Base-by-base conservation (phyloP, 2,329 filamentous ascomycete species). In the Lomentospora prolificans region DNA sequence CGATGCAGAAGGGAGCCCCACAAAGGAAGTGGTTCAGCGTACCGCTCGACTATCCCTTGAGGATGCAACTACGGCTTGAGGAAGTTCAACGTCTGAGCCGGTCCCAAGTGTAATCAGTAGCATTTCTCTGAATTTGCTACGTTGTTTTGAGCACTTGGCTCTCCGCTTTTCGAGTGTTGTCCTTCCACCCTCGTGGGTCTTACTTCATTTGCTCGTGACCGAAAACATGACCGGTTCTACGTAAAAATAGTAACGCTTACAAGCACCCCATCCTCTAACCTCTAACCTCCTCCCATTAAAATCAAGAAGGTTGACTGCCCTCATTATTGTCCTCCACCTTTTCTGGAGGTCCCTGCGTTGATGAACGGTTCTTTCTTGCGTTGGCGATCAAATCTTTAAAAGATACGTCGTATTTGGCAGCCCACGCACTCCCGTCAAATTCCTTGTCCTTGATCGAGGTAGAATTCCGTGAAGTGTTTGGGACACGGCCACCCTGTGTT, bases 361-460 rank as follows among this genome's bases (percentile, higher is more conserved):
- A 81, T 68, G 74, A 24, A 12, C 53, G 41, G 33, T 22, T 36
- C 41, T 28, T 75, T 58, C 81, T 80, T 14, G 92, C 94, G 62
- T 80, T 84, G 2, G 84, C 85, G 63, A 97, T 92, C 48, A 99
- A 69, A 46, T 86, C 79, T 59, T 85, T 83, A 67, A 96, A 99
- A 1, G 90, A 86, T 17, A 73, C 73, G 51, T 84, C 84, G 69
- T 97, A 86, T 58, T 77, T 84, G 6, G 75, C 75, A 24, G 85
- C 84, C 85, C 92, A 96, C 0, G 82, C 85, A 1, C 78, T 76
- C 3, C 84, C 84, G 66, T 96, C 89, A 65, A 97, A 97, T 58
- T 94, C 87, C 66, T 96, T 97, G 62, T 86, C 85, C 74, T 88
- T 91, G 57, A 97, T 69, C 67, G 62, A 19, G 5, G 53, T 22